These are phyloP conservation scores for Neofusicoccum sp. DNA, from an alignment of 2,329 filamentous ascomycete genomes.

Conservation along the genomic window DNA sequence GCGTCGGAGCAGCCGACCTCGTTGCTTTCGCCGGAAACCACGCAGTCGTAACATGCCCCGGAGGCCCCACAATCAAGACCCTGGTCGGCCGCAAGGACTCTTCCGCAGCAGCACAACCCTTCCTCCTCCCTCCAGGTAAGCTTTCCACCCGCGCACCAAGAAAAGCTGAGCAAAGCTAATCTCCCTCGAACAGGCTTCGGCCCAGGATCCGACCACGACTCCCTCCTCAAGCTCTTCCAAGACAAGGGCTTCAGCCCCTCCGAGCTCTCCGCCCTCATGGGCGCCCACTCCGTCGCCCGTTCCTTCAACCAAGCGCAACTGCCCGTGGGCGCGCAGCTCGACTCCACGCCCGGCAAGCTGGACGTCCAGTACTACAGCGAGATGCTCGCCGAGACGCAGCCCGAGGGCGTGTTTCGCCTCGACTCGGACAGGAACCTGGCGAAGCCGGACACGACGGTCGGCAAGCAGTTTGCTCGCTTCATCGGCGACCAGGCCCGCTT, in stretches of 20 bases:
- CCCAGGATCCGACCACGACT: constrained; percentile 44
- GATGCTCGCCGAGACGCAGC: constrained; percentile 3
- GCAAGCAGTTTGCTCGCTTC: constrained; percentile 26
- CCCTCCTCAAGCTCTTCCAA: constrained; percentile 50
- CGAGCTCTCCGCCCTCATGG: constrained; percentile 58
- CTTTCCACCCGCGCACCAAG: no score
- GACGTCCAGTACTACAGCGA: constrained; percentile 54
- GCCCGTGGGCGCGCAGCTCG: constrained; percentile 48
- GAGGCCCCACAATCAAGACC: constrained; percentile 54
- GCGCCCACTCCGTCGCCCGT: constrained; percentile 55
- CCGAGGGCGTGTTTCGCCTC: constrained; percentile 22
- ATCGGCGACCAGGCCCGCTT: constrained; percentile 31
- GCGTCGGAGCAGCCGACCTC: constrained; percentile 56
- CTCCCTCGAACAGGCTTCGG: constrained; percentile 20
- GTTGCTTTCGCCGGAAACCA: constrained; percentile 53
- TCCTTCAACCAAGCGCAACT: constrained; percentile 46
- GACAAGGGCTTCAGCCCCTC: constrained; percentile 54
- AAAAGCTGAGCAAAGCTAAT: no score
- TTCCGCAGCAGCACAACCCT: constrained; percentile 41
- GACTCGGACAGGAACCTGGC: constrained; percentile 28
- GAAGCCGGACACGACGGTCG: constrained; percentile 31
- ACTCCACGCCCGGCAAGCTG: constrained; percentile 54
- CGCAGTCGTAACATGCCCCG: constrained; percentile 54
- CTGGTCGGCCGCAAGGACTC: constrained; percentile 54
- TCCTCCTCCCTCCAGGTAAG: constrained; percentile 45